These are phyloP conservation scores for Melanogaster broomeanus DNA, from an alignment of 768 basidiomycete genomes.

Conservation along the genomic window DNA sequence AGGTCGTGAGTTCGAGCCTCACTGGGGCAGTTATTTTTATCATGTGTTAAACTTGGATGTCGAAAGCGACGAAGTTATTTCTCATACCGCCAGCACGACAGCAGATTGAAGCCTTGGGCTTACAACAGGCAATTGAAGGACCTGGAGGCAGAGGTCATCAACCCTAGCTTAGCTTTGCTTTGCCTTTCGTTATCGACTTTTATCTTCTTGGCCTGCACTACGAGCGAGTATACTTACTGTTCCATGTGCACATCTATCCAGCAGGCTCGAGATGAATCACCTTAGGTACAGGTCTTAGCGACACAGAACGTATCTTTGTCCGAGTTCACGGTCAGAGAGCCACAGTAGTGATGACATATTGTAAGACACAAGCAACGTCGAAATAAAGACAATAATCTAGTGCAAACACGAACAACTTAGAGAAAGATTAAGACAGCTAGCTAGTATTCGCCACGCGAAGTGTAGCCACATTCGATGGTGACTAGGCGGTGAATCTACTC, in stretches of 20 bases:
- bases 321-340: background rate
- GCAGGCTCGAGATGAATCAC: background rate
- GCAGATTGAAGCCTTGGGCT: too few relatives aligned
- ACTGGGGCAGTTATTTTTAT: conserved; percentile 42
- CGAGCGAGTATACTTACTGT: conserved; percentile 12
- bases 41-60: background rate
- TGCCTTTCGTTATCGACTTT: background rate
- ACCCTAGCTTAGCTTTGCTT: conserved; percentile 31
- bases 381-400: conserved; percentile 19
- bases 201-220: conserved; percentile 9
- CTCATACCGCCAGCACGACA: conserved; percentile 1
- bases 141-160: conserved; percentile 53
- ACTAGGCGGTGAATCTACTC: conserved; percentile 7
- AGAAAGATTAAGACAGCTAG: too few relatives aligned
- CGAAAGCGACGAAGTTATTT: conserved; percentile 7
- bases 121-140: too few relatives aligned
- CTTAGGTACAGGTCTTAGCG: background rate
- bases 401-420: too few relatives aligned
- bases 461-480: background rate
- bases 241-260: background rate
- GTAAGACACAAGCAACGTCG: conserved; percentile 20
- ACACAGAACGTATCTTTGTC: background rate
- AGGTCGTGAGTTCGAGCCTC: conserved; percentile 57
- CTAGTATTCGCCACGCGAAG: too few relatives aligned
- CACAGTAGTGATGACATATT: background rate